Evolutionary conservation across 495 filamentous ascomycete species (phyloP).

Genomic region (Trichocladium antarcticum): DNA sequence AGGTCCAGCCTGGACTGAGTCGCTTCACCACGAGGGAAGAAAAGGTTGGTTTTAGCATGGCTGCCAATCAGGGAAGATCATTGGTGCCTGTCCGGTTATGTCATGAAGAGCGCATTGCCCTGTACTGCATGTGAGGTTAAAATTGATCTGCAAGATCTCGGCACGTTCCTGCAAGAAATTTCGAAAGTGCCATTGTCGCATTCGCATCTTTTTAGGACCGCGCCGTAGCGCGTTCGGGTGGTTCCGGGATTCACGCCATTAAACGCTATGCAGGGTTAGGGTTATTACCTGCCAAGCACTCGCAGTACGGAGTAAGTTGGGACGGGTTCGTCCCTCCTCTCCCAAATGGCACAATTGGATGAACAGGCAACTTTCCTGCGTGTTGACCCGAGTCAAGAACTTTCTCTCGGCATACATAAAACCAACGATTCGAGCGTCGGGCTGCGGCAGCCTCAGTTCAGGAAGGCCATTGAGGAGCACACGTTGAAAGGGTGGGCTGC

Average conservation of each 20-base stretch:
- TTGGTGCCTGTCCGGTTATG: neutral
- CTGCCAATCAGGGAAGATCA: neutral
- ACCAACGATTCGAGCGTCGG: too few relatives aligned
- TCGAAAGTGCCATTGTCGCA: constrained; percentile 1
- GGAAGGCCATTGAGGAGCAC: too few relatives aligned
- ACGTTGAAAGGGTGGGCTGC: too few relatives aligned
- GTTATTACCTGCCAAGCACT: neutral
- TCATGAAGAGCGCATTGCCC: neutral
- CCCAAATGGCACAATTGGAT: too few relatives aligned
- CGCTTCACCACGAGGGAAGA: constrained; percentile 14
- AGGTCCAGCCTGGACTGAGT: constrained; percentile 28
- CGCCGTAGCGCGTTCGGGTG: constrained; percentile 5
- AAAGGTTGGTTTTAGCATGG: constrained; percentile 17
- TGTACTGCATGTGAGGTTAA: neutral
- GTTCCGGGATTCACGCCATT: neutral
- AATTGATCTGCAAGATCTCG: neutral
- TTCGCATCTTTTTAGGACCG: neutral
- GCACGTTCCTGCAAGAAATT: constrained; percentile 3
- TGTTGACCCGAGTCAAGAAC: too few relatives aligned
- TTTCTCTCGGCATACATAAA: too few relatives aligned
- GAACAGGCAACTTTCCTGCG: too few relatives aligned
- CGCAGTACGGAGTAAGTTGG: neutral
- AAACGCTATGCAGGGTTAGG: neutral
- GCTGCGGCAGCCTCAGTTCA: too few relatives aligned
- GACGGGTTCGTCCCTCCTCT: too few relatives aligned